Percentiles rank a stretch among this genome's conserved stretches.
Conservation (phyloP, 441 rosid genomes). For the Pelargonium cotyledonis region DNA sequence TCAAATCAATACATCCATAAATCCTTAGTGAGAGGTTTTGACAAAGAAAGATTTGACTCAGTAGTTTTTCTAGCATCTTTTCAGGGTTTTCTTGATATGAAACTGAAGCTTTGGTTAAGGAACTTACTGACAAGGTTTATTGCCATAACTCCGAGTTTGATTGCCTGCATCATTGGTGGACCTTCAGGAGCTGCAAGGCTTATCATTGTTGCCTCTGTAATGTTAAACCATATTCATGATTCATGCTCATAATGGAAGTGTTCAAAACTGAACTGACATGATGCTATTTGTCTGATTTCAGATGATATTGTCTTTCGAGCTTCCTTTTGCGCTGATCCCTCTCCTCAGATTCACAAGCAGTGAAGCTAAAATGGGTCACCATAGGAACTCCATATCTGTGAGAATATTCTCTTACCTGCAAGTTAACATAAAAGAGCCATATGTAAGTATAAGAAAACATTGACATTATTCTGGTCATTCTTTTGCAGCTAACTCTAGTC, state of each 20-base stretch:
- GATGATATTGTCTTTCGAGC: conserved; percentile 96
- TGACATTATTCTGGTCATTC: neutral
- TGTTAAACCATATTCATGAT: neutral
- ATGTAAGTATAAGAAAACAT: too few relatives aligned
- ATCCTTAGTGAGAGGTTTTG: neutral
- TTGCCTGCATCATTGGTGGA: conserved; percentile 81
- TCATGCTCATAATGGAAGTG: neutral
- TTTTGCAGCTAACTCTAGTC: neutral
- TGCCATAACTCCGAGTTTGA: conserved; percentile 86
- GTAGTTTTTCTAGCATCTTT: neutral
- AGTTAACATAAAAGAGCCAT: too few relatives aligned
- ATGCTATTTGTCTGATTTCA: conserved; percentile 24
- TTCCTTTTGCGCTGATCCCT: conserved; percentile 84
- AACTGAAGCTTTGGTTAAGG: conserved; percentile 69
- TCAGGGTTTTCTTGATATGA: conserved; percentile 77
- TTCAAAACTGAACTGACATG: neutral
- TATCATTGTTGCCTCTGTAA: conserved; percentile 86
- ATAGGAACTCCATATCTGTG: conserved; percentile 37
- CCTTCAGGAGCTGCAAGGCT: conserved; percentile 84
- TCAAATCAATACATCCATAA: neutral
- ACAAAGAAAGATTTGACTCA: too few relatives aligned
- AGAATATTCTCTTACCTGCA: neutral
- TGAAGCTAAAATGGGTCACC: conserved; percentile 69
- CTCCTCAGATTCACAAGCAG: conserved; percentile 94
- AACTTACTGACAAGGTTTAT: conserved; percentile 75